These are phyloP conservation scores for Ceratobasidium sp. DNA, from an alignment of 1,284 basidiomycete species.

Conservation along the genomic window DNA sequence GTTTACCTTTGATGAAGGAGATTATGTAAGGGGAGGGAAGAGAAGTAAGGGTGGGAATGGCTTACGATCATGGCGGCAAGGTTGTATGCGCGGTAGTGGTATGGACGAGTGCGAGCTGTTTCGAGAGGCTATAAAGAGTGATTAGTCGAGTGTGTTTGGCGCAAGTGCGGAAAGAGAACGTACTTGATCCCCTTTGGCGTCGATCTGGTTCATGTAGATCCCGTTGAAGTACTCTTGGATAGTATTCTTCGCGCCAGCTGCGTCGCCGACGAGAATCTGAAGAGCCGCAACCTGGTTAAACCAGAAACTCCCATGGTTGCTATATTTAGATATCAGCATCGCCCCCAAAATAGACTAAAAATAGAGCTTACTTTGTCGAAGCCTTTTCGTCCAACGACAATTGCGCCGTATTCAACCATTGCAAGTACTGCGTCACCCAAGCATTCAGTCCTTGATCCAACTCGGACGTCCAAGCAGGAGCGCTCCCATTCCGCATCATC, in stretches of 20 bases:
- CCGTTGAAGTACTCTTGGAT: constrained; percentile 63
- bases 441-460: constrained; percentile 49
- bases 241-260: constrained; percentile 58
- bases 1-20: constrained; percentile 62
- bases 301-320: constrained; percentile 53
- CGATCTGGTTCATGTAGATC: constrained; percentile 67
- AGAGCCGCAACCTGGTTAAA: constrained; percentile 66
- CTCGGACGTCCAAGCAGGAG: constrained; percentile 50
- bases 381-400: constrained; percentile 50
- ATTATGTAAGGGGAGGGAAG: too few species aligned
- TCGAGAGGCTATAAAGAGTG: constrained; percentile 61
- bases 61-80: constrained; percentile 54
- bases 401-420: constrained; percentile 52
- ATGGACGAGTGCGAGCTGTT: constrained; percentile 48
- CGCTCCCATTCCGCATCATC: constrained; percentile 49
- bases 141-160: constrained; percentile 49
- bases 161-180: constrained; percentile 13
- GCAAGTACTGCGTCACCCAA: constrained; percentile 52
- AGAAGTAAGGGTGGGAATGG: neutral
- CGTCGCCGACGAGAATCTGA: constrained; percentile 65
- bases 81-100: constrained; percentile 51
- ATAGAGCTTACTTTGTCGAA: constrained; percentile 50
- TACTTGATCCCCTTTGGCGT: constrained; percentile 66
- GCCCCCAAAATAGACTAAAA: neutral
- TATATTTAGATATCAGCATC: constrained; percentile 12